Base-by-base conservation (phyloP, 768 basidiomycete genomes). In the Tephrocybe sp. region DNA sequence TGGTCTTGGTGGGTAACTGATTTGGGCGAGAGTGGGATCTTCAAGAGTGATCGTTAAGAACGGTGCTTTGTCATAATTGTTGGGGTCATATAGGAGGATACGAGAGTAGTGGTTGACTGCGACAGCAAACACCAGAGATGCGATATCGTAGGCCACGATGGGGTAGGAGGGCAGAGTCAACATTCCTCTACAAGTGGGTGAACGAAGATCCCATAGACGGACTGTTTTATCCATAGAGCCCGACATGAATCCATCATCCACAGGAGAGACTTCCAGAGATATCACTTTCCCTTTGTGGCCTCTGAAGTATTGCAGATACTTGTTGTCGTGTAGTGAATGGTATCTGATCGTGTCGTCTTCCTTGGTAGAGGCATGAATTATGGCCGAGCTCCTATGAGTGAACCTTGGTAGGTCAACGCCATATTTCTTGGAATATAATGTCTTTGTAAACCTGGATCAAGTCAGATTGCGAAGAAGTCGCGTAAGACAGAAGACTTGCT, bases 201-300 rank as follows among this genome's bases (percentile, higher is more conserved):
- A 73, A 38, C 94, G 85, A 33, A 97, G 77, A 68, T 99, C 97
- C 97, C 97, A 99, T 15, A 98, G 70, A 22, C 95, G 83, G 16
- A 98, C 94, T 1, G 94, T 97, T 61, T 87, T 91, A 73, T 99
- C 97, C 64, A 91, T 73, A 0, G 94, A 91, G 2, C 85, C 90
- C 10, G 95, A 97, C 78, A 99, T 87, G 73, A 99, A 98, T 1
- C 88, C 88, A 61, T 98, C 94, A 61, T 97, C 91, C 1, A 88
- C 77, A 1, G 97, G 97, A 0, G 90, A 92, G 49, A 98, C 83
- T 63, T 94, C 88, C 10, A 99, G 72, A 0, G 94, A 95, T 27
- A 89, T 78, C 2, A 99, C 97, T 49, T 85, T 79, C 29, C 78
- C 88, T 57, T 84, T 93, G 72, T 99, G 97, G 0, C 97, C 97